phyloP scores from a whole-genome alignment of 106 monocot species.

The Posidonia australis region DNA sequence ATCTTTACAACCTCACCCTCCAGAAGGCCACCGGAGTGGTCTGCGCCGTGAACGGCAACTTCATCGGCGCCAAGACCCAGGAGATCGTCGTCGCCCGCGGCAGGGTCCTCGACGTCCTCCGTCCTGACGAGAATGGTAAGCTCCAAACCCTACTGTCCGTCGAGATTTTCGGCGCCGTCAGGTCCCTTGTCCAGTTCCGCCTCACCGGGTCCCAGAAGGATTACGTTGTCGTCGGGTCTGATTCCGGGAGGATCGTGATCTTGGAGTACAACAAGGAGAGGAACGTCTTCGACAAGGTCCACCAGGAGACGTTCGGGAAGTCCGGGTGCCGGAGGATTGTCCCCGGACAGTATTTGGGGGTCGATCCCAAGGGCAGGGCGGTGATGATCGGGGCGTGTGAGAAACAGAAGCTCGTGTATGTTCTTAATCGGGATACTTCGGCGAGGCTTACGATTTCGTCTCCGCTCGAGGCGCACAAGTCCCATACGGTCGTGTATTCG shows the following conservation, averaged over 20 bases:
- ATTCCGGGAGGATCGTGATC: conserved; percentile 94
- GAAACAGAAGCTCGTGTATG: conserved; percentile 99
- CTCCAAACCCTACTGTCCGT: conserved; percentile 89
- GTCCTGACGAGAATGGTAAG: conserved; percentile 85
- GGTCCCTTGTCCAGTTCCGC: conserved; percentile 91
- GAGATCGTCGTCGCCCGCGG: conserved; percentile 93
- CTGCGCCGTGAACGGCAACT: conserved; percentile 87
- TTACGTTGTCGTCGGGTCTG: conserved; percentile 86
- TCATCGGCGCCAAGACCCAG: conserved; percentile 75
- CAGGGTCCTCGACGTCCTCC: conserved; percentile 76
- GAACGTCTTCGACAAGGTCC: conserved; percentile 74
- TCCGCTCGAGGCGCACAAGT: conserved; percentile 93
- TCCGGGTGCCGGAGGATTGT: conserved; percentile 97
- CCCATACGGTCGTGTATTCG: conserved; percentile 71
- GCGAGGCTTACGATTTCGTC: conserved; percentile 92
- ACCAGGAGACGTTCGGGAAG: conserved; percentile 99
- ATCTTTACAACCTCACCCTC: conserved; percentile 91
- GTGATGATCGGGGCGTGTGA: conserved; percentile 93
- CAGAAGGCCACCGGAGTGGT: conserved; percentile 83
- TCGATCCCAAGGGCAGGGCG: conserved; percentile 94
- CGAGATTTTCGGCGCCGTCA: conserved; percentile 77
- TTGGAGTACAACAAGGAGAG: conserved; percentile 68
- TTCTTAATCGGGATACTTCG: conserved; percentile 80
- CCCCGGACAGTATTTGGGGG: conserved; percentile 84
- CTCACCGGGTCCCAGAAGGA: conserved; percentile 96